phyloP scores from a whole-genome alignment of 129 eudicot genomes.

The Silybum marianum region DNA sequence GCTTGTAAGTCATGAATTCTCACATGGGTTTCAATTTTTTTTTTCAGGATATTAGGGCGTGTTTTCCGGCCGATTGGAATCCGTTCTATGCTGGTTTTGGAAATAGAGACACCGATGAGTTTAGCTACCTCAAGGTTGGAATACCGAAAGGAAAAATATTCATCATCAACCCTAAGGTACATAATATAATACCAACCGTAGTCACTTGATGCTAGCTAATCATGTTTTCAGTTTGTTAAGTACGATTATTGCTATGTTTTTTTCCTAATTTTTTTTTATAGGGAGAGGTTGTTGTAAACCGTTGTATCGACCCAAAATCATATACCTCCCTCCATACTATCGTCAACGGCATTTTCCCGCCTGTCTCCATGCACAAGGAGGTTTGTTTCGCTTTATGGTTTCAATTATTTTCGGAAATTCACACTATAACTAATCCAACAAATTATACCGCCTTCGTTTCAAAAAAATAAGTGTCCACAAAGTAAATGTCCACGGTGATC shows the following conservation, averaged over 20 bases:
- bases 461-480: background rate
- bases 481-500: background rate
- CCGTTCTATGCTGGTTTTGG: slow-evolving; percentile 98
- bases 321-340: slow-evolving; percentile 71
- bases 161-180: slow-evolving; percentile 92
- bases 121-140: slow-evolving; percentile 93
- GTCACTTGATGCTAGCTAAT: background rate
- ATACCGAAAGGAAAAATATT: slow-evolving; percentile 84
- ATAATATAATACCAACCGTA: background rate
- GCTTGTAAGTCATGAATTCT: slow-evolving; percentile 12
- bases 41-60: slow-evolving; percentile 76
- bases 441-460: background rate
- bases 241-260: background rate
- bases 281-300: slow-evolving; percentile 91
- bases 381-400: slow-evolving; percentile 34
- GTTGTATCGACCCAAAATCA: slow-evolving; percentile 67
- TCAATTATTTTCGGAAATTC: background rate
- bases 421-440: background rate
- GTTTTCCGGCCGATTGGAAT: slow-evolving; percentile 73
- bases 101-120: slow-evolving; percentile 93
- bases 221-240: background rate
- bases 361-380: slow-evolving; percentile 51
- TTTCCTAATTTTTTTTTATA: slow-evolving; percentile 23
- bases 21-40: background rate
- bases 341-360: slow-evolving; percentile 84